Conservation (phyloP, 2,329 filamentous ascomycete genomes). For the Stenocarpella maydis region DNA sequence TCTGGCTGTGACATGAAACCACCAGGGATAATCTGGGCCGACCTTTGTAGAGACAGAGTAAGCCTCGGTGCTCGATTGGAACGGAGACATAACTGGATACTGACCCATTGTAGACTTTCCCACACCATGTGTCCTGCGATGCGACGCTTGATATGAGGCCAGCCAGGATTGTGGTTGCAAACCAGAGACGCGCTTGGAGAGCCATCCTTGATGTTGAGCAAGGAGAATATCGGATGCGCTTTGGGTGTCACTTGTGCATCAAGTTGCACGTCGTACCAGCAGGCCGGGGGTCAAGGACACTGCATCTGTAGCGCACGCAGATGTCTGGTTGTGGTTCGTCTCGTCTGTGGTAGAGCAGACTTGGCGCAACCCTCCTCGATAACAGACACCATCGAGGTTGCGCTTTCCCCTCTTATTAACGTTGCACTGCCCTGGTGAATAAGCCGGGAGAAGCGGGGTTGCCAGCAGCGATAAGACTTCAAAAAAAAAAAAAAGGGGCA, state of each 20-base stretch:
- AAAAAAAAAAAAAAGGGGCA: not conserved
- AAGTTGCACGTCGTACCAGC: not conserved
- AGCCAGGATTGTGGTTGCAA: constrained; percentile 9
- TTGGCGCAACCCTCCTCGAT: not conserved
- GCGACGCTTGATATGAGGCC: not conserved
- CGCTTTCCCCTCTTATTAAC: constrained; percentile 9
- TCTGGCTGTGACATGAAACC: constrained; percentile 23
- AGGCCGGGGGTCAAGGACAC: not conserved
- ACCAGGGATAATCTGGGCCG: constrained; percentile 31
- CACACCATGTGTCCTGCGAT: constrained; percentile 49
- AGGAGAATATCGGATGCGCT: not conserved
- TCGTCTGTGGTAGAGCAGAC: not conserved
- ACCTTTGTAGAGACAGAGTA: constrained; percentile 4
- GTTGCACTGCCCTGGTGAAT: constrained; percentile 19
- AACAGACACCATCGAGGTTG: not conserved
- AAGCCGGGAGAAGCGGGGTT: constrained; percentile 17
- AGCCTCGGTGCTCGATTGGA: constrained; percentile 42
- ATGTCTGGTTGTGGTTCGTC: not conserved
- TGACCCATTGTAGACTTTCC: constrained; percentile 56
- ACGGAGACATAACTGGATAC: not conserved
- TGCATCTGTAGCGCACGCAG: not conserved
- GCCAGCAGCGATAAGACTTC: constrained; percentile 16
- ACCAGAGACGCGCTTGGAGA: constrained; percentile 1
- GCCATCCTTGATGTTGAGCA: constrained; percentile 10
- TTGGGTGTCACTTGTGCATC: not conserved